Base-by-base conservation (phyloP, 441 rosid genomes). In the Metrosideros polymorpha region DNA sequence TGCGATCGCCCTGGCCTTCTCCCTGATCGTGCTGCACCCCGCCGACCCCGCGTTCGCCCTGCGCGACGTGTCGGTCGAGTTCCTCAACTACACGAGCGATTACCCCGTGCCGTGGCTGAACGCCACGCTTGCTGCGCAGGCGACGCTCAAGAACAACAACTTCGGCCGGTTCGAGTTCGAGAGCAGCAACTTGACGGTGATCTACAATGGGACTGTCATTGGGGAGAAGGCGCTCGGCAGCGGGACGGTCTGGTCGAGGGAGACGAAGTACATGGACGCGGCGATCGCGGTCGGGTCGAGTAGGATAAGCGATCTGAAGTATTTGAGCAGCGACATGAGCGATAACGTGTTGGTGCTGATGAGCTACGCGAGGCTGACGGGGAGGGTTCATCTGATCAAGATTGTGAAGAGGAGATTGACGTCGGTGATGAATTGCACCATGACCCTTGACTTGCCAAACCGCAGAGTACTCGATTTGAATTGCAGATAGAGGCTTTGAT, bases 391-490 rank as follows among this genome's bases (percentile, higher is more conserved):
- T 2, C 59, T 87, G 50, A 25, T 84, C 82, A 56, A 53, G 77
- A 84, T 87, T 5, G 50, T 87, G 6, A 84, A 82, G 86, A 84
- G 61, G 84, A 71, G 63, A 32, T 57, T 54, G 85, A 57, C 66
- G 29, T 22, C 86, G 54, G 85, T 43, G 86, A 79, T 87, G 89
- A 82, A 87, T 45, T 87, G 86, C 63, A 87, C 89, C 30, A 82
- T 84, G 13, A 76, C 30, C 42, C 9, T 87, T 39, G 76, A 59
- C 51, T 9, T 87, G 84, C 30, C 84, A 19, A 61, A 50, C 19
- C 15, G 82, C 17, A 35, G 12, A 35, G 43, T 87, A 32, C 53
- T 57, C 39, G 8, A 47, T 35, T 52, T 75, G 45, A n/a, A 29
- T 25, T 87, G 86, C n/a, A 47, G 50, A 10, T 75, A 19, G 84